These are phyloP conservation scores for Plasmodium yoelii DNA, from an alignment of 169 alveolate species.

Conservation along the genomic window DNA sequence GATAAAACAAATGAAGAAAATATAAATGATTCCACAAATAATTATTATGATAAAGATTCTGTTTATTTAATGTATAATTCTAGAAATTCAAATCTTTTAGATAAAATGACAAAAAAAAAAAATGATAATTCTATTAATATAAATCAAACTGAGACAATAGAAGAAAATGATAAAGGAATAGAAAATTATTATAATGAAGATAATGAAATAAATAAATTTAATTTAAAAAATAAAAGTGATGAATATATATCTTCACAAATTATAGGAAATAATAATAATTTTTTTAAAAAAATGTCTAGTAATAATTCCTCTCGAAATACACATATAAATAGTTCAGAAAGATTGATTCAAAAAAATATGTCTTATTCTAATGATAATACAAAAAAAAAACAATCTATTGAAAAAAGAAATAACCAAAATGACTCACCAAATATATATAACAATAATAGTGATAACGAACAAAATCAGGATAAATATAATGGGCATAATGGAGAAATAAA, in stretches of 20 bases:
- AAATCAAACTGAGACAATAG: no score
- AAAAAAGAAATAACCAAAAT: background rate
- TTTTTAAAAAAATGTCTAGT: constrained; percentile 1
- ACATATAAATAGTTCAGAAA: constrained; percentile 6
- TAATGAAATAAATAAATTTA: no score
- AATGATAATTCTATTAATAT: no score
- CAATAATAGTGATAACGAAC: background rate
- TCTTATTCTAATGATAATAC: constrained; percentile 22
- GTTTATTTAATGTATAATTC: no score
- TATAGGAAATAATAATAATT: background rate
- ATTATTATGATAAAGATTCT: background rate
- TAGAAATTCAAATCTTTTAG: no score
- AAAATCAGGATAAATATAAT: background rate
- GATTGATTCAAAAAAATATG: constrained; percentile 5
- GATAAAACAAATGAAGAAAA: background rate
- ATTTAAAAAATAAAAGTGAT: background rate
- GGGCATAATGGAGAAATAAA: background rate
- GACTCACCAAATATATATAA: no score
- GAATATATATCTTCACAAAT: background rate
- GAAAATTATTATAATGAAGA: background rate
- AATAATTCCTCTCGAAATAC: background rate
- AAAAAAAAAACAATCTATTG: background rate
- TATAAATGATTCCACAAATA: background rate
- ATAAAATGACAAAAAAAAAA: no score
- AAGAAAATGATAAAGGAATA: background rate